phyloP scores from a whole-genome alignment of 306 rosid species.

The Acacia crassicarpa region DNA sequence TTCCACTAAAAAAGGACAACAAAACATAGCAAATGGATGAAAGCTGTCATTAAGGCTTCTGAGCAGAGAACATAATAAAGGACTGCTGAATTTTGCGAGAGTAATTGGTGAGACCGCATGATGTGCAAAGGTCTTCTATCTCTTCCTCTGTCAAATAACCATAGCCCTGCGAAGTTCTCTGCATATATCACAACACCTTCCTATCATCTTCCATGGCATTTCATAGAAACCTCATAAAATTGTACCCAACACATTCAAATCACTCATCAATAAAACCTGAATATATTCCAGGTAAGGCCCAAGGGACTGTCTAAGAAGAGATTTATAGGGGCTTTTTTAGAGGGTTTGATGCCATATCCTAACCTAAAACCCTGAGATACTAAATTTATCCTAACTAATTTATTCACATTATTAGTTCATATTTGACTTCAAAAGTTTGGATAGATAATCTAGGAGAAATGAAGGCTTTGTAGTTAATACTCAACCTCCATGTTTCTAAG shows the following conservation, averaged over 20 bases:
- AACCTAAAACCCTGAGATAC: not conserved
- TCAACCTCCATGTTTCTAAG: not conserved
- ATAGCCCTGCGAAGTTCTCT: constrained; percentile 42
- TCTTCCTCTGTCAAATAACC: constrained; percentile 57
- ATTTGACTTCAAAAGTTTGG: not conserved
- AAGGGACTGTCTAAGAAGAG: not conserved
- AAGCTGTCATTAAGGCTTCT: constrained; percentile 51
- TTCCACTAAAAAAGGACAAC: constrained; percentile 17
- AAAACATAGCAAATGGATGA: constrained; percentile 18
- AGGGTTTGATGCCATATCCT: not conserved
- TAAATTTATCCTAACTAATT: not conserved
- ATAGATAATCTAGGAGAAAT: not conserved
- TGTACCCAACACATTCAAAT: not conserved
- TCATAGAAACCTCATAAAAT: constrained; percentile 23
- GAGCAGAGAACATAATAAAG: constrained; percentile 79
- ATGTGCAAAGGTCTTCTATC: constrained; percentile 62
- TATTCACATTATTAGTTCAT: not conserved
- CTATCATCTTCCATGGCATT: constrained; percentile 7
- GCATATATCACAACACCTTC: constrained; percentile 21
- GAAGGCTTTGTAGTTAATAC: not conserved
- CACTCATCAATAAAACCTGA: not conserved
- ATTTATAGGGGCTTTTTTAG: not conserved
- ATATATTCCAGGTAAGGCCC: not conserved
- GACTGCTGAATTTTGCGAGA: constrained; percentile 60
- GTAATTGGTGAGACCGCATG: constrained; percentile 70